Evolutionary conservation across 306 rosid species (phyloP).

Genomic region (Lupinus albus): DNA sequence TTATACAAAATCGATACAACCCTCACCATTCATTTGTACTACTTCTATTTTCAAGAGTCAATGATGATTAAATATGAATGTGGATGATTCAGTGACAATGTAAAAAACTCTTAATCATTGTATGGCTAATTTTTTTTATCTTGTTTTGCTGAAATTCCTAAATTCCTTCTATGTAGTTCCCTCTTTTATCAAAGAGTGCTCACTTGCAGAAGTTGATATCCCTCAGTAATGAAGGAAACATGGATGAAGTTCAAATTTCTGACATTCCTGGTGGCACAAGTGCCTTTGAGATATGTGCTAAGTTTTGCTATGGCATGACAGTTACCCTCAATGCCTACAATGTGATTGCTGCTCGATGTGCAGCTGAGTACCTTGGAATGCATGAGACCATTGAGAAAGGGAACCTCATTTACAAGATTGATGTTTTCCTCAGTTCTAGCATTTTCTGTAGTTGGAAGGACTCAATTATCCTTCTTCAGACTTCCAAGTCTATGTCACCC

Average conservation of each 20-base stretch:
- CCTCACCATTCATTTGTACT: no score
- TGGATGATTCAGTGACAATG: no score
- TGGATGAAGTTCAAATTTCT: constrained; percentile 63
- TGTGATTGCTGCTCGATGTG: constrained; percentile 74
- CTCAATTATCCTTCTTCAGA: constrained; percentile 91
- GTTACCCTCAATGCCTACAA: constrained; percentile 97
- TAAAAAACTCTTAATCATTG: no score
- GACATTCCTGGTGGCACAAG: constrained; percentile 89
- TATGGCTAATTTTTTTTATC: constrained; percentile 13
- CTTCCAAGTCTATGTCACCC: constrained; percentile 68
- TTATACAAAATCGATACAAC: no score
- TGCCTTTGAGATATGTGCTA: constrained; percentile 93
- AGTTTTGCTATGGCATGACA: constrained; percentile 93
- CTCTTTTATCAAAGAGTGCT: constrained; percentile 91
- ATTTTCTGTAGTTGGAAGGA: constrained; percentile 98
- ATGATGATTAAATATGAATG: no score
- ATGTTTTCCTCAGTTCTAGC: constrained; percentile 88
- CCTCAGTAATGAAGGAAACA: constrained; percentile 57
- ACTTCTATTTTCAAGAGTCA: no score
- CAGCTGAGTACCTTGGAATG: constrained; percentile 95
- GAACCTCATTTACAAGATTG: constrained; percentile 90
- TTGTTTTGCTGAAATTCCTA: constrained; percentile 36
- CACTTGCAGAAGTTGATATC: constrained; percentile 73
- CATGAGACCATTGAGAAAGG: constrained; percentile 85
- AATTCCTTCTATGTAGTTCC: constrained; percentile 64